Percentiles rank a stretch among this genome's conserved stretches.
These are phyloP conservation scores for Rhododendron mucronatum DNA, from an alignment of 148 eudicot species.

Conservation along the genomic window DNA sequence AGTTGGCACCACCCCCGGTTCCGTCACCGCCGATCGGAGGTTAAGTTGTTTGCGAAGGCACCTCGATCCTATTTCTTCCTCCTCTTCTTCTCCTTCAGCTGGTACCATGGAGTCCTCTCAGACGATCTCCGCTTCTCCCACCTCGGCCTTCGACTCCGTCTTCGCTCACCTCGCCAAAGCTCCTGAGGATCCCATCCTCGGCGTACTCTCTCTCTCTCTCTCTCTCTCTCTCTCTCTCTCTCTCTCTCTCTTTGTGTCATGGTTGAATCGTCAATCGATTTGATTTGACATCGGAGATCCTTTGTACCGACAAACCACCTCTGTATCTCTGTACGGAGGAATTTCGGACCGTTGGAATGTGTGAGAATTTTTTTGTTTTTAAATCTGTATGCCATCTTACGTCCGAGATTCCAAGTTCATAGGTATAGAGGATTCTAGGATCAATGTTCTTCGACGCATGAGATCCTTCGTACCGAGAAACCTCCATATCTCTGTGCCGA, in stretches of 20 bases:
- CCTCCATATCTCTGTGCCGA: too few relatives aligned
- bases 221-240: not conserved
- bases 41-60: conserved; percentile 51
- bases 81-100: not conserved
- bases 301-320: too few relatives aligned
- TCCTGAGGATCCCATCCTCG: conserved; percentile 98
- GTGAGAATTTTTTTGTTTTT: not conserved
- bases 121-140: conserved; percentile 36
- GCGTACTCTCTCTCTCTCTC: conserved; percentile 39
- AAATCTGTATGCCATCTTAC: not conserved
- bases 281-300: too few relatives aligned
- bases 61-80: conserved; percentile 29
- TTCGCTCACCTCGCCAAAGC: conserved; percentile 68
- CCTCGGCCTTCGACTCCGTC: conserved; percentile 55
- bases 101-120: not conserved
- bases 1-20: conserved; percentile 8
- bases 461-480: too few relatives aligned
- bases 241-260: not conserved
- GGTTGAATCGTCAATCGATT: not conserved
- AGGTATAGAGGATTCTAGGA: too few relatives aligned
- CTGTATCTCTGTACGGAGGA: too few relatives aligned
- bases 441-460: too few relatives aligned
- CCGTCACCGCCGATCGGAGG: conserved; percentile 53
- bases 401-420: too few relatives aligned
- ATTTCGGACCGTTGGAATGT: not conserved